Evolutionary conservation across 192 early-diverging fungal species (phyloP), one percentile per base, ranked within the genome.

Genomic region (Paraglomus brasilianum): DNA sequence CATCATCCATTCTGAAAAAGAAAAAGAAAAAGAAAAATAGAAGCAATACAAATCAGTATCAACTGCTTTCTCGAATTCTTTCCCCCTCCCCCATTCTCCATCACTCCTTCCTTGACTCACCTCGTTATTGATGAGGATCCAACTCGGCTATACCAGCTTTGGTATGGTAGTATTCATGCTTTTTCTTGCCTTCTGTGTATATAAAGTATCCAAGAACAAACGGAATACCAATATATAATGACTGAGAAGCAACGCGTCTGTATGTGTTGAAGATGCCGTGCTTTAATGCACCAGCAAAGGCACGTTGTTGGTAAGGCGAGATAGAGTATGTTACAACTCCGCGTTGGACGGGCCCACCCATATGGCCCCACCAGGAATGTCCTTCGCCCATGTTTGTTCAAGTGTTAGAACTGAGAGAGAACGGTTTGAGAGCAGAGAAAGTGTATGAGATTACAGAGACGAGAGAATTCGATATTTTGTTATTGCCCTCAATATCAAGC

Each of bases 191-290:
- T 70, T 73, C 75, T 45, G 75, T 60, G 75, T 78, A 88, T 64
- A 81, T 62, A 39, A 70, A 56, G 72, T 84, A 87, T 47, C 74
- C 80, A 15, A 80, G 13, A 65, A 62, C 71, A n/a, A 81, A 49
- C 22, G 85, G 80, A 61, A 77, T 58, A 52, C 76, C 85, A 72
- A 87, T 69, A 69, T 89, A 89, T 64, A 81, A 76, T 43, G 80
- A 66, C 66, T 89, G 81, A 48, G 77, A 77, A 10, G 69, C 60
- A 39, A 80, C 70, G 58, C 87, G 84, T 45, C 87, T 82, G 68
- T 82, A 73, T 66, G 83, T 80, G 80, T 89, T 89, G 80, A 84
- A 86, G 45, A 87, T 64, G 15, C 81, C 84, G 50, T 87, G 78
- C 53, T 80, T 78, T 46, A 77, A 48, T 49, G 76, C 82, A 69